Conservation (phyloP, 1,139 yeast genomes). For the Taphrina wiesneri region DNA sequence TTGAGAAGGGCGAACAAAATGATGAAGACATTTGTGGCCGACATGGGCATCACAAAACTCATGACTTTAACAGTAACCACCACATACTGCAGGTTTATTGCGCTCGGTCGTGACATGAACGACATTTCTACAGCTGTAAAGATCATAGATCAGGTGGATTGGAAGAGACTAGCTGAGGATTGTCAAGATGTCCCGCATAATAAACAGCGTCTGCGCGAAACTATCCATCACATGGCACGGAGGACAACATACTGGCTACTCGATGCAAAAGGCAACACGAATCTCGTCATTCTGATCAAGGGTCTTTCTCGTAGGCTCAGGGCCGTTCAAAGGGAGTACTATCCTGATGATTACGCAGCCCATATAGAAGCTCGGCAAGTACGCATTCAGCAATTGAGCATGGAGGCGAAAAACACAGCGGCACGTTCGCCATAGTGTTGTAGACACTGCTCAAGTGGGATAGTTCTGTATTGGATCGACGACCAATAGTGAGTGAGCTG, state of each 20-base stretch:
- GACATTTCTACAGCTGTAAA: not conserved
- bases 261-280: not conserved
- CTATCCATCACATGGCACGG: not conserved
- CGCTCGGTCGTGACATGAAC: not conserved
- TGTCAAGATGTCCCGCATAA: not conserved
- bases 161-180: not conserved
- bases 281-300: not conserved
- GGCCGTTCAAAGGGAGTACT: constrained; percentile 2
- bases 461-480: too few relatives aligned
- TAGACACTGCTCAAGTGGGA: not conserved
- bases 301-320: not conserved
- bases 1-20: not conserved
- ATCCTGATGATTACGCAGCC: not conserved
- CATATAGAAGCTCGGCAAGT: not conserved
- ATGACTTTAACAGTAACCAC: not conserved
- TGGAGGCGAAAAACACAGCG: not conserved
- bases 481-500: too few relatives aligned
- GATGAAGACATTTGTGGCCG: not conserved
- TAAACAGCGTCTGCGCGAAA: not conserved
- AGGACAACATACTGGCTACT: not conserved
- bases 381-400: too few relatives aligned
- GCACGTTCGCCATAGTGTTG: not conserved
- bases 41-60: not conserved
- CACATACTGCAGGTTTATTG: not conserved
- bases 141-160: not conserved